These are phyloP conservation scores for Lunularia cruciata DNA, from an alignment of 225 moss, liverwort and hornwort genomes.

Conservation along the genomic window DNA sequence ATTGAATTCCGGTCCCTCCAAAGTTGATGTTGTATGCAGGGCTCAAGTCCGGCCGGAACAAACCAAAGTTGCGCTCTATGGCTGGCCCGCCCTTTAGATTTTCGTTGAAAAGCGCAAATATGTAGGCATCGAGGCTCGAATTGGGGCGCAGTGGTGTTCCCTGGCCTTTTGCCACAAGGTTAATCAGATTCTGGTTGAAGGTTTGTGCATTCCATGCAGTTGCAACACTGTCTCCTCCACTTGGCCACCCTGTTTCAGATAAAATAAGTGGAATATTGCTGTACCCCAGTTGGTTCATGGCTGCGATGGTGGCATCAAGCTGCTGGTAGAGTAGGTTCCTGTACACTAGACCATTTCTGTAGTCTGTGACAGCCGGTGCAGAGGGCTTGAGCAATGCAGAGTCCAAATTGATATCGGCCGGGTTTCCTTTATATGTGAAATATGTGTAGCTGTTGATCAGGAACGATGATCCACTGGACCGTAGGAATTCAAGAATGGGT, in stretches of 20 bases:
- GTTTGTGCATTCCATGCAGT: constrained; percentile 58
- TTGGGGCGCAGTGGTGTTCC: constrained; percentile 61
- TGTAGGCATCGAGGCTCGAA: constrained; percentile 42
- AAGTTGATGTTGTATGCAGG: constrained; percentile 62
- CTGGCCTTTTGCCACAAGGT: constrained; percentile 28
- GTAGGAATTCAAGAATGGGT: constrained; percentile 52
- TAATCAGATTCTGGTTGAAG: constrained; percentile 64
- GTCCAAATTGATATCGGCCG: constrained; percentile 47
- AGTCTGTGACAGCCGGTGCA: constrained; percentile 38
- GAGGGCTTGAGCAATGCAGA: constrained; percentile 64
- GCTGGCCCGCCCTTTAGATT: constrained; percentile 47
- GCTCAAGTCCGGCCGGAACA: constrained; percentile 53
- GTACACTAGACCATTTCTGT: constrained; percentile 43
- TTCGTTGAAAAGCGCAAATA: constrained; percentile 65
- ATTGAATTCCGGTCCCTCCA: constrained; percentile 24
- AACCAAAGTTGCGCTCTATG: constrained; percentile 63
- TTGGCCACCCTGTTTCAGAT: constrained; percentile 79
- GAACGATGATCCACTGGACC: constrained; percentile 45
- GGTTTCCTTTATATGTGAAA: constrained; percentile 52
- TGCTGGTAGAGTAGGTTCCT: constrained; percentile 67
- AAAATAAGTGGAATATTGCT: constrained; percentile 50
- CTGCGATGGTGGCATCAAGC: constrained; percentile 67
- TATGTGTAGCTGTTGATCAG: constrained; percentile 76
- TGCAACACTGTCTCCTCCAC: constrained; percentile 46
- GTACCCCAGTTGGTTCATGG: constrained; percentile 48